Evolutionary conservation across 23 red algal genomes (phyloP), one percentile per base, ranked within the genome.

Genomic region (Gracilaria domingensis): DNA sequence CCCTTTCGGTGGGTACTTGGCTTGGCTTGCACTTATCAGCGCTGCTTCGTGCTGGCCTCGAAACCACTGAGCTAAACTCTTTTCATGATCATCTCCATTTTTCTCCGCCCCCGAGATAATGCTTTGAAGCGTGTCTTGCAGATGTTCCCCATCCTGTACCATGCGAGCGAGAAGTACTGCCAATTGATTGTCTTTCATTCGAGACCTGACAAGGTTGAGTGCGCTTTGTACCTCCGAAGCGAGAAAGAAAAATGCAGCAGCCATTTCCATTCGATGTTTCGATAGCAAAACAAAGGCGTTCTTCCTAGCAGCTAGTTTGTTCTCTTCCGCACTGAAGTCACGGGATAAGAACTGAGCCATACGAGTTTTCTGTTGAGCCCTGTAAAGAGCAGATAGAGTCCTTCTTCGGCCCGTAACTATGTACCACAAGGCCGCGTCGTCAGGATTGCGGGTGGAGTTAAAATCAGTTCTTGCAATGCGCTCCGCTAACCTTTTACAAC

Each of bases 221-320:
- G 91, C 95, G 21, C 92, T 87, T 25, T 53, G 37, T 23, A 82
- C 45, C 16, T 98, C 84, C 74, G 64, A 53, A n/a, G 83, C 84
- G 11, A 98, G 72, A 18, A 98, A 75, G 60, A 98, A 94, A 36
- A 98, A 93, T 23, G 95, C 89, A 8, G 81, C 59, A 29, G 95
- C 90, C 60, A 98, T 28, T 54, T 83, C 75, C 28, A 89, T 45
- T 23, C 85, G 83, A 79, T 98, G 95, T 75, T 94, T 98, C 8
- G 90, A 89, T 32, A 98, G 26, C 30, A 94, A 55, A 21, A 94
- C 95, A 40, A 90, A 98, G 12, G 95, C 95, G 59, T 98, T 98
- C 48, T 98, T 98, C 3, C 80, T 87, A 12, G 95, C 90, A 2
- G 93, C 93, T 30, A 69, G 29, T 37, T 86, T 79, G 71, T 95